Base-by-base conservation (phyloP, 495 filamentous ascomycete genomes). In the Geopyxis carbonaria region DNA sequence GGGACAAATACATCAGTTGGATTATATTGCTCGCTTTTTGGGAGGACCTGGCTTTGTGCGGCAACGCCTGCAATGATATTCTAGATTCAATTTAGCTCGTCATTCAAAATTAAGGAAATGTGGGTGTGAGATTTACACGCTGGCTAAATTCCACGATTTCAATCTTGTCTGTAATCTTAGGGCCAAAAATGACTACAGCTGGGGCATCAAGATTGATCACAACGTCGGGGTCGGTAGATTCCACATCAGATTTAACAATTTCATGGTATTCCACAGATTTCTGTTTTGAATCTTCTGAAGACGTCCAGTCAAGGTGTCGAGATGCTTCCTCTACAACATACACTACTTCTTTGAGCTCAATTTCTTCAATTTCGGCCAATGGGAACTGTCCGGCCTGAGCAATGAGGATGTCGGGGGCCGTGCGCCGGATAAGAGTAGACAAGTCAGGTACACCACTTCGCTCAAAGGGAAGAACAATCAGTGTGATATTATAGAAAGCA, bases 311-410 rank as follows among this genome's bases (percentile, higher is more conserved):
- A 68, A 95, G 81, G 53, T 99, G 89, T 45, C 73, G 70, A 60
- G 80, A 94, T 22, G 81, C 82, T 50, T 79, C 66, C 48, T 94
- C 89, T 5, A 89, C 91, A 2, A 94, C 86, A 82, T 85, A 95
- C 42, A 94, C 67, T 10, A 93, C 69, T 39, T 84, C 73, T 40
- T 77, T 75, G 6, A 95, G 63, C 53, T 78, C 80, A 40, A 61
- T 66, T 47, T 74, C 71, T 10, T 72, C 66, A 13, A 91, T 67
- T 22, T 70, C 60, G 40, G 80, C 72, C 19, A 95, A 69, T 21
- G 92, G 83, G 39, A 95, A 66, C 11, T 80, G 72, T n/a, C 89
- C 89, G 4, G 87, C 87, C 11, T 75, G 73, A 1, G 83, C 83
- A 40, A 99, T 68, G 27, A 95, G 63, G 10, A 74, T 68, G 51